Conservation (phyloP, 2,329 filamentous ascomycete genomes). For the Arthrobotrys pseudoclavata region DNA sequence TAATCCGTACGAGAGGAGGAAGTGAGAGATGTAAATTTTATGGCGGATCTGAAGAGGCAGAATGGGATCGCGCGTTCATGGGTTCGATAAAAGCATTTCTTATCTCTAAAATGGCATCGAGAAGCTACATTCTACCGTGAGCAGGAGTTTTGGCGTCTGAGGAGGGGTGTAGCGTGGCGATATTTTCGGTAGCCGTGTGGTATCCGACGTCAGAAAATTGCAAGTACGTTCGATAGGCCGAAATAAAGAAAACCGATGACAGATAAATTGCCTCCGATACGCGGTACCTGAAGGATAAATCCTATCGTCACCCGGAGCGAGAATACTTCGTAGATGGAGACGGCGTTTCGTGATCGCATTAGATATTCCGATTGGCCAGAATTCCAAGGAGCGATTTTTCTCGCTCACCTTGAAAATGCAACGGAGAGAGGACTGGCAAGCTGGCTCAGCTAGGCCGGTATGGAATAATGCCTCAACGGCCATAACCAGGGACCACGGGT, state of each 20-base stretch:
- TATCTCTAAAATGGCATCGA: neutral
- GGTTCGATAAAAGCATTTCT: neutral
- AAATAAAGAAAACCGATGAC: neutral
- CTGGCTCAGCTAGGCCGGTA: slow-evolving; percentile 19
- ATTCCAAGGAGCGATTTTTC: slow-evolving; percentile 37
- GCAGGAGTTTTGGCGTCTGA: neutral
- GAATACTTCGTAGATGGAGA: neutral
- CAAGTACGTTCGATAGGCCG: no score
- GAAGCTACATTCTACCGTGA: neutral
- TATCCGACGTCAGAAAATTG: slow-evolving; percentile 8
- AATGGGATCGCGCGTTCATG: neutral
- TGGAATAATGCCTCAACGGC: slow-evolving; percentile 52
- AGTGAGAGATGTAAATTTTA: slow-evolving; percentile 5
- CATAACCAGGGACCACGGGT: slow-evolving; percentile 6
- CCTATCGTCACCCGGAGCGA: slow-evolving; percentile 13
- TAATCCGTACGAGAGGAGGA: slow-evolving; percentile 68
- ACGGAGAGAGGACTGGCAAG: neutral
- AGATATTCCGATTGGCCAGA: slow-evolving; percentile 56
- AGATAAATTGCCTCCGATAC: slow-evolving; percentile 14
- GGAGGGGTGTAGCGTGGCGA: neutral
- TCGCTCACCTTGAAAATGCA: slow-evolving; percentile 3
- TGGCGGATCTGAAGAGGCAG: neutral
- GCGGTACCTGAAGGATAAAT: slow-evolving; percentile 20
- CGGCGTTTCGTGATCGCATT: slow-evolving; percentile 38
- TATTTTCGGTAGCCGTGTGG: slow-evolving; percentile 9